Evolutionary conservation across 805 yeast species (phyloP).

Genomic region (Torulaspora quercuum): DNA sequence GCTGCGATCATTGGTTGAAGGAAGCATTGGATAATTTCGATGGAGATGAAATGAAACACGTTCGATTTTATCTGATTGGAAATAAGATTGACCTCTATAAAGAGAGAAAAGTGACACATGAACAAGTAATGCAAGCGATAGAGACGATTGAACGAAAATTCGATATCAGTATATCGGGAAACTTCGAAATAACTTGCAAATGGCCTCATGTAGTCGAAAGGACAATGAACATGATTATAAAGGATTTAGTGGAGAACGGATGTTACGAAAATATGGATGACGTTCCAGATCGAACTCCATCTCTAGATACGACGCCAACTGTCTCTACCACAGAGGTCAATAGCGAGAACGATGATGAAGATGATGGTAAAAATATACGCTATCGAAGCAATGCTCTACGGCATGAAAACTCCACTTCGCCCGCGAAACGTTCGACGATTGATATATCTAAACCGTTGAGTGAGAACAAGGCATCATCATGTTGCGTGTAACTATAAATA

Average conservation of each 20-base stretch:
- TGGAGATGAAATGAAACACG: slow-evolving; percentile 28
- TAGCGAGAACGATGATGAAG: slow-evolving; percentile 10
- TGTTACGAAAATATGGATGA: slow-evolving; percentile 36
- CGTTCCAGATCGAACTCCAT: slow-evolving; percentile 6
- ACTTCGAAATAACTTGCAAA: slow-evolving; percentile 48
- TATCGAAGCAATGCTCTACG: slow-evolving; percentile 4
- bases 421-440: slow-evolving; percentile 1
- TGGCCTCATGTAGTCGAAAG: slow-evolving; percentile 40
- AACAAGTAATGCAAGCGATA: slow-evolving; percentile 38
- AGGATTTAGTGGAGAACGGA: slow-evolving; percentile 41
- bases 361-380: not conserved
- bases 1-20: slow-evolving; percentile 42
- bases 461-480: slow-evolving; percentile 13
- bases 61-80: slow-evolving; percentile 45
- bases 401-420: slow-evolving; percentile 1
- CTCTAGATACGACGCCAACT: slow-evolving; percentile 15
- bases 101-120: slow-evolving; percentile 39
- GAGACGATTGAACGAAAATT: slow-evolving; percentile 33
- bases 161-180: slow-evolving; percentile 39
- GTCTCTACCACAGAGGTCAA: slow-evolving; percentile 8
- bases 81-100: slow-evolving; percentile 41
- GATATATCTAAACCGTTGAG: slow-evolving; percentile 9
- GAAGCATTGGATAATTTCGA: slow-evolving; percentile 40
- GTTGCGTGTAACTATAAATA: slow-evolving; percentile 17
- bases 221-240: slow-evolving; percentile 39